Evolutionary conservation across 208 protist genomes (phyloP), one percentile per base, ranked within the genome.

Genomic region (Trypanosomatidae sp.): DNA sequence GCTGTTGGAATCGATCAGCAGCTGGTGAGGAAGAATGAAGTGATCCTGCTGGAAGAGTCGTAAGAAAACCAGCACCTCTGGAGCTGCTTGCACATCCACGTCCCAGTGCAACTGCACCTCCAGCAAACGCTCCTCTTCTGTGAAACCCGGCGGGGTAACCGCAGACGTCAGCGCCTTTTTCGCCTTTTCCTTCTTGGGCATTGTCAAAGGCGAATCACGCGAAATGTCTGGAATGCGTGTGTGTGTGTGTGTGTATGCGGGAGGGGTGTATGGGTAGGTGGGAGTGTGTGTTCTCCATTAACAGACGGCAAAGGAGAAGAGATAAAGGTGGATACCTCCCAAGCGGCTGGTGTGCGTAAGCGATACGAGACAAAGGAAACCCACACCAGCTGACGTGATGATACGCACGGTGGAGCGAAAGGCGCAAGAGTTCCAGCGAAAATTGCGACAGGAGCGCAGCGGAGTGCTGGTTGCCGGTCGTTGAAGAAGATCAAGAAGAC

Each of bases 161-260:
- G 53, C 41, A 44, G 69, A 28, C 22, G 47, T 19, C 53, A 55
- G 62, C 55, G 43, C n/a, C 41, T 73, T 80, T 55, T 75, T 79
- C 33, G 74, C 74, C 36, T 79, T 80, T 53, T 73, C 76, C 19
- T 55, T 56, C 36, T 80, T 80, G 36, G 76, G 43, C 76, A 80
- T 80, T 39, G 22, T 8, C 6, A 56, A 30, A 53, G 62, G 13
- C n/a, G 9, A 25, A 13, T 17, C 39, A 22, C 19, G 39, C 60
- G 19, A 67, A 25, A 46, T 44, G 46, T 46, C 33, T 41, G 59
- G 36, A 56, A 8, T 53, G 44, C 25, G 43, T 39, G 6, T 33
- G 36, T n/a, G 22, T 28, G 9, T 62, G 7, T 43, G 33, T 41
- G 58, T 43, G 30, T 41, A 6, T 62, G 36, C 2, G 36, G 36